phyloP scores from a whole-genome alignment of 2,329 filamentous ascomycete species.

The Aspergillus carbonarius region DNA sequence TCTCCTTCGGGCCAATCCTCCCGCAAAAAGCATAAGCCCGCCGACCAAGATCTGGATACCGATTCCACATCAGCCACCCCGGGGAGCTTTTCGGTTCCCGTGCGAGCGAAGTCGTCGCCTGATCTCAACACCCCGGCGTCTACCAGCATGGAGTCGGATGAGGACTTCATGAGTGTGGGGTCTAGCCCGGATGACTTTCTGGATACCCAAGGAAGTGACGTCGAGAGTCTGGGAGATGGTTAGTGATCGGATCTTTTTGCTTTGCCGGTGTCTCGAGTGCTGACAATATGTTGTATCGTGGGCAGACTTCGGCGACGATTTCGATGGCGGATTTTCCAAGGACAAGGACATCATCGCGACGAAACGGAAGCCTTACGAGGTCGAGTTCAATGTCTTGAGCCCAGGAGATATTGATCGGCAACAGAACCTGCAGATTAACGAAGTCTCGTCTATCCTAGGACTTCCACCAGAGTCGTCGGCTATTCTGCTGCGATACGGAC shows the following conservation, averaged over 20 bases:
- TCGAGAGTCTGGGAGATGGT: constrained; percentile 54
- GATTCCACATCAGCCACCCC: constrained; percentile 12
- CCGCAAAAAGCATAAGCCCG: constrained; percentile 21
- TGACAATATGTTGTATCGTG: background rate
- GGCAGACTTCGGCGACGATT: constrained; percentile 58
- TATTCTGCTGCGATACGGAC: constrained; percentile 81
- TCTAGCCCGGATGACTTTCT: constrained; percentile 74
- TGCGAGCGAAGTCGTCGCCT: constrained; percentile 27
- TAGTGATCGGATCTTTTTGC: constrained; percentile 13
- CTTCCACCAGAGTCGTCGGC: constrained; percentile 86
- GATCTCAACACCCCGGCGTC: constrained; percentile 43
- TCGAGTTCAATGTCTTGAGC: constrained; percentile 77
- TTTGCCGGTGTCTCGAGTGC: background rate
- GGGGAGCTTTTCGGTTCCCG: constrained; percentile 13
- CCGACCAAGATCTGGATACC: constrained; percentile 10
- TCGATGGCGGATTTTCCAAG: constrained; percentile 63
- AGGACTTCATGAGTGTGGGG: constrained; percentile 83
- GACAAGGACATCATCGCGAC: constrained; percentile 71
- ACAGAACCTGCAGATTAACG: constrained; percentile 81
- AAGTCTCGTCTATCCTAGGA: constrained; percentile 88
- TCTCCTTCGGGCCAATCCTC: constrained; percentile 20
- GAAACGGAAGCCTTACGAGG: constrained; percentile 73
- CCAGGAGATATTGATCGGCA: constrained; percentile 79
- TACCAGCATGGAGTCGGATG: constrained; percentile 85
- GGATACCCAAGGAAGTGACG: constrained; percentile 69